Percentiles rank a stretch among this genome's conserved stretches.
These are phyloP conservation scores for Rhizopogon roseolus DNA, from an alignment of 768 basidiomycete species.

Conservation along the genomic window DNA sequence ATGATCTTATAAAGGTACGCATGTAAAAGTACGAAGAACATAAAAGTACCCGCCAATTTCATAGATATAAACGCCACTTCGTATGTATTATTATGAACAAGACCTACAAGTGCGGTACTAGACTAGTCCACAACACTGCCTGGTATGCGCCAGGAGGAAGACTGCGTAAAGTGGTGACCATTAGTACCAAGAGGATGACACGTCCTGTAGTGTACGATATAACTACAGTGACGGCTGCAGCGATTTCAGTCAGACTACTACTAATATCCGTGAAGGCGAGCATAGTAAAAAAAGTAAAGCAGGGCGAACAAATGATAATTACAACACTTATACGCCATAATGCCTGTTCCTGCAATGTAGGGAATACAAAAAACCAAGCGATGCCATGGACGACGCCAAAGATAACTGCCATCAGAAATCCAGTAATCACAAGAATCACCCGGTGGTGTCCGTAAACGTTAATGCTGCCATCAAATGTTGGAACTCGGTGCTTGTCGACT, in stretches of 20 bases:
- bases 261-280: too few species aligned
- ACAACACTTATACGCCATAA: conserved; percentile 18
- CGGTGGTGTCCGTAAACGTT: too few species aligned
- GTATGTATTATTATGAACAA: too few species aligned
- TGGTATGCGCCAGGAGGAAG: neutral
- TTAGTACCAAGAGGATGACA: neutral
- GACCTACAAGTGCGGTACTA: neutral
- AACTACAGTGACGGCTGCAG: too few species aligned
- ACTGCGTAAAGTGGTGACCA: neutral
- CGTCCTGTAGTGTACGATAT: neutral
- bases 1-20: too few species aligned
- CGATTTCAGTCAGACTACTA: too few species aligned
- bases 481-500: neutral
- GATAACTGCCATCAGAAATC: conserved; percentile 3
- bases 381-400: conserved; percentile 25
- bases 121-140: neutral
- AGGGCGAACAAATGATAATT: conserved; percentile 3
- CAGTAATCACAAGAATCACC: too few species aligned
- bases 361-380: conserved; percentile 19
- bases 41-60: too few species aligned
- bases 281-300: too few species aligned
- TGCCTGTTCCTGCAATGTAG: conserved; percentile 9
- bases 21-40: too few species aligned
- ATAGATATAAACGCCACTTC: too few species aligned
- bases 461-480: neutral